Percentiles rank a stretch among this genome's conserved stretches.
Evolutionary conservation across 345 rosid genomes (phyloP).

Genomic region (Citrus inodora): DNA sequence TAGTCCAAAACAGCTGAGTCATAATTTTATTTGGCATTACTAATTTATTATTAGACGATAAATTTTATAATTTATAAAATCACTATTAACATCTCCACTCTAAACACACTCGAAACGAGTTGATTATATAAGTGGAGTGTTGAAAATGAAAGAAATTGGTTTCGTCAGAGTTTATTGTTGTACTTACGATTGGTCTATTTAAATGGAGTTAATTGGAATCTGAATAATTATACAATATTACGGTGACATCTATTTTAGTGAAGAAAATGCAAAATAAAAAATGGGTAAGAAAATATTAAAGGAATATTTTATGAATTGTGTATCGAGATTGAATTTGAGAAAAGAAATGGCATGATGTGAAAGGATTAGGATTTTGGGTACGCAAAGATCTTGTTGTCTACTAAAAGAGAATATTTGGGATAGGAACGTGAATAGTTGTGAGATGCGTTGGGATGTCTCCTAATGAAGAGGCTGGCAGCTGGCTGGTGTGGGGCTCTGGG

Average conservation of each 20-base stretch:
- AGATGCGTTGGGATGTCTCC: slow-evolving; percentile 32
- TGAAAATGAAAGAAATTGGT: background rate
- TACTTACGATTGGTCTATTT: too few relatives aligned
- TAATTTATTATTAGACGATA: too few relatives aligned
- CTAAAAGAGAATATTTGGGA: slow-evolving; percentile 31
- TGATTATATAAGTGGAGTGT: background rate
- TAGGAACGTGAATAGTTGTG: slow-evolving; percentile 12
- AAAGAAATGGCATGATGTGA: slow-evolving; percentile 5
- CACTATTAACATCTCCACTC: too few relatives aligned
- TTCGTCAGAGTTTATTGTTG: too few relatives aligned
- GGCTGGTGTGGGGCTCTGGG: slow-evolving; percentile 6
- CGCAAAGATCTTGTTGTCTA: slow-evolving; percentile 29
- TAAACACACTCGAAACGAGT: too few relatives aligned
- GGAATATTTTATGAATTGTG: background rate
- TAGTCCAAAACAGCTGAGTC: too few relatives aligned
- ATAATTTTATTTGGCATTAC: too few relatives aligned
- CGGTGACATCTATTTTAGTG: background rate
- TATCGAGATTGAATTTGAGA: background rate
- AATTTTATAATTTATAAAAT: too few relatives aligned
- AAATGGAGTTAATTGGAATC: background rate
- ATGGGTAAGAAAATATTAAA: background rate
- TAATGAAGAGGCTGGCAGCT: background rate
- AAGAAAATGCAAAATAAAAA: background rate
- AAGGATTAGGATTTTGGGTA: slow-evolving; percentile 4
- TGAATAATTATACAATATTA: background rate